Percentiles rank a stretch among this genome's conserved stretches.
Evolutionary conservation across 495 filamentous ascomycete genomes (phyloP).

Genomic region (Aspergillus leporis): DNA sequence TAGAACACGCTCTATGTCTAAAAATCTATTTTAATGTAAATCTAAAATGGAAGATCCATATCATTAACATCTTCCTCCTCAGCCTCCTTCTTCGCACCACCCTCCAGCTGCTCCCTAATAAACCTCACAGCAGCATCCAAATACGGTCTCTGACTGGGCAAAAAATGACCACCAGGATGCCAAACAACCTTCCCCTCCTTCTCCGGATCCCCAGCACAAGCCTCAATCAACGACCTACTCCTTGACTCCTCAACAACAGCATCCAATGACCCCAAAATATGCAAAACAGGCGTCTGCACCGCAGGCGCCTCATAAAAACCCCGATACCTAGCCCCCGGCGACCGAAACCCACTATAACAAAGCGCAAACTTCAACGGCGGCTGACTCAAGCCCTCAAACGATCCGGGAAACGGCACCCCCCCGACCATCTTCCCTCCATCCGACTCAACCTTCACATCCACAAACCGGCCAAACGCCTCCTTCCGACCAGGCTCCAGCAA

Average conservation of each 20-base stretch:
- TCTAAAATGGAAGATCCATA: conserved; percentile 67
- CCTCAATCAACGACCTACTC: conserved; percentile 63
- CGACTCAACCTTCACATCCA: conserved; percentile 7
- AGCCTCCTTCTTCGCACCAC: conserved; percentile 37
- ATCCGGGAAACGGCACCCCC: conserved; percentile 48
- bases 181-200: conserved; percentile 63
- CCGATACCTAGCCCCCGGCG: conserved; percentile 59
- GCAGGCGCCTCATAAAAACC: conserved; percentile 70
- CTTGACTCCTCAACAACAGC: conserved; percentile 80
- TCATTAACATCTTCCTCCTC: conserved; percentile 59
- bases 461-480: conserved; percentile 45
- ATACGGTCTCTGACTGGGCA: conserved; percentile 81
- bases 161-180: conserved; percentile 92
- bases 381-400: conserved; percentile 50
- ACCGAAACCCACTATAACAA: conserved; percentile 76
- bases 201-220: conserved; percentile 57
- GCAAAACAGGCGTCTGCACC: conserved; percentile 75
- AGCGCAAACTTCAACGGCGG: conserved; percentile 75
- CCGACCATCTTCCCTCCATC: conserved; percentile 19
- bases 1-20: background rate
- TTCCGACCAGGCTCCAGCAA: conserved; percentile 63
- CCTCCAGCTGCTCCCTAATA: conserved; percentile 60
- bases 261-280: conserved; percentile 84
- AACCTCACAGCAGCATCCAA: conserved; percentile 73
- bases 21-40: background rate